Evolutionary conservation across 1,139 yeast genomes (phyloP).

Genomic region (Candida gigantensis): DNA sequence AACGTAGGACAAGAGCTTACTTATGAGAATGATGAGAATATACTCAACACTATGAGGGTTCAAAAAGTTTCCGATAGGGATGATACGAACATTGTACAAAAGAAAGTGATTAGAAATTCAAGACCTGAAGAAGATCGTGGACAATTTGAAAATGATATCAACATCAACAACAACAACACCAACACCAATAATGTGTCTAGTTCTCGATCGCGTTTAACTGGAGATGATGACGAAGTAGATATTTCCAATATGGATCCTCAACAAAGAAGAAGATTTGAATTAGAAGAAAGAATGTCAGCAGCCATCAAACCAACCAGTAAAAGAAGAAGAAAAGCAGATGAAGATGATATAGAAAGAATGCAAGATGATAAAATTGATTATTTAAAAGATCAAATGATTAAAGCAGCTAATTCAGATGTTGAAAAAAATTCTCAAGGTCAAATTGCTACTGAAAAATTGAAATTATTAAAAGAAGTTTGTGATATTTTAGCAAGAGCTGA

Average conservation of each 20-base stretch:
- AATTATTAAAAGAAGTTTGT: conserved; percentile 76
- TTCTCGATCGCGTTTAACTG: conserved; percentile 5
- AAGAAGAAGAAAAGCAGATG: conserved; percentile 67
- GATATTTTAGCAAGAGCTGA: conserved; percentile 78
- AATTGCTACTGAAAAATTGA: conserved; percentile 86
- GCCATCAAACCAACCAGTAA: conserved; percentile 69
- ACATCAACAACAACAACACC: conserved; percentile 8
- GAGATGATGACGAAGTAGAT: conserved; percentile 13
- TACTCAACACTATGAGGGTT: conserved; percentile 2
- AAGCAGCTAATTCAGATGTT: conserved; percentile 88
- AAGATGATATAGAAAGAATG: conserved; percentile 90
- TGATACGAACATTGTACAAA: background rate
- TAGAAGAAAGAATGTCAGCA: conserved; percentile 79
- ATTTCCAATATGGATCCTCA: conserved; percentile 29
- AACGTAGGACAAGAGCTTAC: conserved; percentile 7
- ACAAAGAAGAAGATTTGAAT: conserved; percentile 66
- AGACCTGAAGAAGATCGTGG: background rate
- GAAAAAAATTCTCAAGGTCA: conserved; percentile 74
- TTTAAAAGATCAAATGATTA: conserved; percentile 86
- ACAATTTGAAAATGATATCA: conserved; percentile 1
- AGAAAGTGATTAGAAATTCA: background rate
- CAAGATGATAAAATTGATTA: conserved; percentile 87
- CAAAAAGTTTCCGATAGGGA: conserved; percentile 1
- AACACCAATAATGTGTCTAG: background rate
- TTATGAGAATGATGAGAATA: conserved; percentile 6